Evolutionary conservation across 495 filamentous ascomycete genomes (phyloP), one percentile per base, ranked within the genome.

Genomic region (Podospora comata): DNA sequence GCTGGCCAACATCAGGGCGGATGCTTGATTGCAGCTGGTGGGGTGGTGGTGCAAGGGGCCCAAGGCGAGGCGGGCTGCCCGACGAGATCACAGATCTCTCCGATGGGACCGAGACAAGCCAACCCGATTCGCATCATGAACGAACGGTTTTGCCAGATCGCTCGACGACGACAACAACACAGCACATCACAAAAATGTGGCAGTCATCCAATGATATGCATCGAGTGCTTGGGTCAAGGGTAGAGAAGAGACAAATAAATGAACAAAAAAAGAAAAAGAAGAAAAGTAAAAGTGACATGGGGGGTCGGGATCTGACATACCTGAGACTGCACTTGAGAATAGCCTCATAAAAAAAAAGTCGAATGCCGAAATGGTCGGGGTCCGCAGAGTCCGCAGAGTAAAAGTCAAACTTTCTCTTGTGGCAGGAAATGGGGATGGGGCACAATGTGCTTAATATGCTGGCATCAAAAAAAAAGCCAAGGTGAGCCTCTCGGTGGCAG

Each of bases 51-150:
- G 61, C 61, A 48, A 20, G 32, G 61, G 32, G n/a, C 18, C 30
- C 30, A 63, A 32, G 30, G 61, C 61, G 61, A 19, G 27, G 61
- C 61, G 61, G 34, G 18, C 32, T 32, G 28, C n/a, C 32, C n/a
- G 30, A n/a, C 61, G 34, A 44, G 61, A 63, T 20, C 28, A 28
- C 61, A 63, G 61, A 63, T 63, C 61, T 63, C 61, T 63, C 61
- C 61, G 61, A 63, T 63, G 61, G 27, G 61, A 63, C 61, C 61
- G 32, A 53, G 30, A 34, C 30, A 32, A 30, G 34, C 61, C 61
- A 48, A 48, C 39, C 39, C 39, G 39, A 18, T 48, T 48, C 1
- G 39, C 61, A 48, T 39, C 32, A 63, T 63, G 15, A 28, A 61
- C 30, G 32, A 60, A 60, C 27, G 16, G 7, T 61, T 30, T 61